Evolutionary conservation across 768 basidiomycete species (phyloP).

Genomic region (Lanmaoa pseudosensibilis): DNA sequence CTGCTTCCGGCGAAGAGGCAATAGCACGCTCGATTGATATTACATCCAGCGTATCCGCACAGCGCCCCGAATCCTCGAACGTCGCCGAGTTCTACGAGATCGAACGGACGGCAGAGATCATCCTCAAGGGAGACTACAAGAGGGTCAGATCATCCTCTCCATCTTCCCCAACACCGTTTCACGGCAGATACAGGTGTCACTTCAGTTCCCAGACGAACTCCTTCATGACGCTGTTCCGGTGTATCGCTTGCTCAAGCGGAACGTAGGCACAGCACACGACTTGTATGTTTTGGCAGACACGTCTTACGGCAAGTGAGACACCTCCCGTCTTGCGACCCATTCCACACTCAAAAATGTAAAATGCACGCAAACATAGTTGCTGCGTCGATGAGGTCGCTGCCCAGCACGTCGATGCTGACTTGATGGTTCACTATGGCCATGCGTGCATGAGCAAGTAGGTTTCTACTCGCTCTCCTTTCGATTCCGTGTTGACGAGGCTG

Average conservation of each 20-base stretch:
- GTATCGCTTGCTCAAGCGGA: slow-evolving; percentile 61
- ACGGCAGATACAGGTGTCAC: slow-evolving; percentile 56
- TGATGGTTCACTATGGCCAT: slow-evolving; percentile 93
- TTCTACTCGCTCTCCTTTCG: neutral
- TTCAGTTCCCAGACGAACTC: slow-evolving; percentile 96
- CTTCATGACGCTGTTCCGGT: slow-evolving; percentile 84
- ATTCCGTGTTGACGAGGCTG: neutral
- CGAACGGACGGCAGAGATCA: slow-evolving; percentile 58
- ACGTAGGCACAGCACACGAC: slow-evolving; percentile 48
- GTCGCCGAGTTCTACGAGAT: slow-evolving; percentile 77
- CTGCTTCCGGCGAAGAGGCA: slow-evolving; percentile 60
- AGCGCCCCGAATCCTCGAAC: slow-evolving; percentile 32
- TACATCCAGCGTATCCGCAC: slow-evolving; percentile 38
- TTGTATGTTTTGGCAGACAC: slow-evolving; percentile 95
- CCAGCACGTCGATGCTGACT: slow-evolving; percentile 89
- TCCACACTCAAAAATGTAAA: slow-evolving; percentile 3
- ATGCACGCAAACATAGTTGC: slow-evolving; percentile 48
- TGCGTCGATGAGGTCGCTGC: slow-evolving; percentile 97
- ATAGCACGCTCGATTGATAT: slow-evolving; percentile 58
- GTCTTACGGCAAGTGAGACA: slow-evolving; percentile 84
- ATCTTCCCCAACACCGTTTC: neutral
- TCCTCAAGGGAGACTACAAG: slow-evolving; percentile 63
- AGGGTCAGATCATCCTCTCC: slow-evolving; percentile 47
- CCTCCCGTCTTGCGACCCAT: neutral
- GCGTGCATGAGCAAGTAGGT: slow-evolving; percentile 92